Conservation (phyloP, 192 early-diverging fungal genomes). For the Coemansia sp. region DNA sequence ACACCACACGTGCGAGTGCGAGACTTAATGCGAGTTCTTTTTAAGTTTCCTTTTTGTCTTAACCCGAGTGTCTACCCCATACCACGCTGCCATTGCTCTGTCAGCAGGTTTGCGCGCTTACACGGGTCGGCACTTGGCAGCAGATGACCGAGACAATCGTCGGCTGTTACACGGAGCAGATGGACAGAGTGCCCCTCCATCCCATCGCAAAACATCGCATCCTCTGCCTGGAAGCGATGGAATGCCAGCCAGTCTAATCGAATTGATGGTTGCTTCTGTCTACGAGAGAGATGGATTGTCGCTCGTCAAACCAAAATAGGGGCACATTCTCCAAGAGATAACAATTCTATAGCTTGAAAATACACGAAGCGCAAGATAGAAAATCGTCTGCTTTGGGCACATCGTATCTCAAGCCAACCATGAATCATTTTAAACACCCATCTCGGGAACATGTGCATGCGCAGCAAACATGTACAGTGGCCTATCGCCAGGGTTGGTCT, state of each 20-base stretch:
- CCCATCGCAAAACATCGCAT: neutral
- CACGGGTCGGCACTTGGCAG: neutral
- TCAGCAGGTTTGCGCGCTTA: neutral
- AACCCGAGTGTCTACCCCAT: too few species aligned
- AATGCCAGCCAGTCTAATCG: neutral
- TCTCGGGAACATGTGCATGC: neutral
- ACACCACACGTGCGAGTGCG: neutral
- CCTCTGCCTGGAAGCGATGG: neutral
- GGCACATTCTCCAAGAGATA: too few species aligned
- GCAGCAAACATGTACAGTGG: neutral
- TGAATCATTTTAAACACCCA: neutral
- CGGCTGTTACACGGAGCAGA: neutral
- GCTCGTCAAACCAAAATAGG: neutral
- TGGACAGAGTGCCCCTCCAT: neutral
- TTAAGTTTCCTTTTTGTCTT: neutral
- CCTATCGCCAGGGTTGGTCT: neutral
- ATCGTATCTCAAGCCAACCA: neutral
- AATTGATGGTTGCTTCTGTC: neutral
- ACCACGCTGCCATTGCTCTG: too few species aligned
- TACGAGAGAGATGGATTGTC: neutral
- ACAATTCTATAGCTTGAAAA: neutral
- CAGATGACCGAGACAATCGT: too few species aligned
- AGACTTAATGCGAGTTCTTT: neutral
- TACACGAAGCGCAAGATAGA: neutral
- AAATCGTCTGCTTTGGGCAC: neutral